Evolutionary conservation across 805 yeast species (phyloP), one percentile per base, ranked within the genome.

Genomic region (Ogataea pilisensis): DNA sequence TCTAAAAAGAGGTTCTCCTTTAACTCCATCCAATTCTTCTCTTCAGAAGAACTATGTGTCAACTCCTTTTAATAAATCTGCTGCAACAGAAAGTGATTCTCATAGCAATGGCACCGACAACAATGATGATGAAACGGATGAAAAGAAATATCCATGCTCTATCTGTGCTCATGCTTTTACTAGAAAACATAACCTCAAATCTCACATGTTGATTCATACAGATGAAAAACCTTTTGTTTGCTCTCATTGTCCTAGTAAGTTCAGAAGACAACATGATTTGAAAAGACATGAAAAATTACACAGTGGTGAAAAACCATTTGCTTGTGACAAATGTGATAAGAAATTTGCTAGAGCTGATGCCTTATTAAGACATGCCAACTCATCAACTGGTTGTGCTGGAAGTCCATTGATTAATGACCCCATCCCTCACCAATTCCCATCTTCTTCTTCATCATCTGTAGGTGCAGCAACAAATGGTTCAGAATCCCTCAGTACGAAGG

Each of bases 291-390:
- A 75, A 42, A 82, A 82, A 59, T 68, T 82, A 27, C 95, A 85
- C 55, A 75, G 88, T 0, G 91, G 91, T 18, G 87, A 78, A 48
- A 80, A 75, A 56, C 90, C 91, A 1, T 80, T 65, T 55, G 61
- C 57, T 31, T 85, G 95, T 57, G 63, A 63, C 16, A 65, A 66
- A 35, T 85, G 95, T 63, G 73, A 74, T 13, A 69, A 83, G 34
- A 64, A 69, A 31, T 85, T 85, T 62, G 85, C 91, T 1, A 65
- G 95, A 26, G 78, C 80, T 1, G 95, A 85, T 60, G 89, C 95
- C 0, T 66, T 85, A 21, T 72, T 79, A 3, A 68, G 95, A 45
- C 95, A 85, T 55, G 65, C 68, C 34, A 78, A 82, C 34, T 57
- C 65, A 1, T 47, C 58, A 4, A 39, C 58, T 3, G 65, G 63